These are phyloP conservation scores for Colletotrichum tropicicola DNA, from an alignment of 2,329 filamentous ascomycete species.

Conservation along the genomic window DNA sequence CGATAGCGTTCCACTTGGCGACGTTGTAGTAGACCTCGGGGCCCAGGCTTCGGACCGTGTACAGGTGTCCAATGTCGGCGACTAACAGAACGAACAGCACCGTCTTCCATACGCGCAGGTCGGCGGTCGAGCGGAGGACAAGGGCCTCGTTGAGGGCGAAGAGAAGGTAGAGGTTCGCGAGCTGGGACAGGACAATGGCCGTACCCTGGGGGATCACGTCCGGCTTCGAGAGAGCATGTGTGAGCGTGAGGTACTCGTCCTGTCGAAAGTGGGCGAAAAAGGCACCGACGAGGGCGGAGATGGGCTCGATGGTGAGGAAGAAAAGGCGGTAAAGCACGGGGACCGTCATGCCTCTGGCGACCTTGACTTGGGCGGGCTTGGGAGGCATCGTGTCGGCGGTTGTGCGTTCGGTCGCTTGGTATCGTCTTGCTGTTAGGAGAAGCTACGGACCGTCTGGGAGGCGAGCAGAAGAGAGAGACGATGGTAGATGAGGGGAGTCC, in stretches of 20 bases:
- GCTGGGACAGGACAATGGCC: slow-evolving; percentile 75
- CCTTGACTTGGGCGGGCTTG: slow-evolving; percentile 19
- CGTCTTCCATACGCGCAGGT: slow-evolving; percentile 75
- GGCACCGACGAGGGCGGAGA: slow-evolving; percentile 62
- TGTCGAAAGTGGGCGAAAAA: slow-evolving; percentile 61
- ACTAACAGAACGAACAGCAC: slow-evolving; percentile 74
- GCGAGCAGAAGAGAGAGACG: background rate
- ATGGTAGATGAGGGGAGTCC: background rate
- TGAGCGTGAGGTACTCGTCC: slow-evolving; percentile 69
- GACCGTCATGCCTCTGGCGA: slow-evolving; percentile 52
- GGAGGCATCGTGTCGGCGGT: slow-evolving; percentile 28
- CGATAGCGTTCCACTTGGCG: slow-evolving; percentile 71
- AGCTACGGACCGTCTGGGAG: background rate
- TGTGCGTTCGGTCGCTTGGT: background rate
- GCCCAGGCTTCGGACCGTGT: slow-evolving; percentile 69
- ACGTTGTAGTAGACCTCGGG: slow-evolving; percentile 70
- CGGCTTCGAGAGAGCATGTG: slow-evolving; percentile 62
- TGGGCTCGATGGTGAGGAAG: slow-evolving; percentile 77
- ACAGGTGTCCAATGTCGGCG: slow-evolving; percentile 81
- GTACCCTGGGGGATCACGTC: slow-evolving; percentile 65
- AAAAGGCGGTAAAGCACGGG: slow-evolving; percentile 74
- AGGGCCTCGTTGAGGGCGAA: slow-evolving; percentile 82
- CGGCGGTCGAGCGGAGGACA: slow-evolving; percentile 74
- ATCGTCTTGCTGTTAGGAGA: background rate
- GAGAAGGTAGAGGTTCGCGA: slow-evolving; percentile 81